Evolutionary conservation across 164 flowering plant genomes (phyloP).

Genomic region (Malania oleifera): DNA sequence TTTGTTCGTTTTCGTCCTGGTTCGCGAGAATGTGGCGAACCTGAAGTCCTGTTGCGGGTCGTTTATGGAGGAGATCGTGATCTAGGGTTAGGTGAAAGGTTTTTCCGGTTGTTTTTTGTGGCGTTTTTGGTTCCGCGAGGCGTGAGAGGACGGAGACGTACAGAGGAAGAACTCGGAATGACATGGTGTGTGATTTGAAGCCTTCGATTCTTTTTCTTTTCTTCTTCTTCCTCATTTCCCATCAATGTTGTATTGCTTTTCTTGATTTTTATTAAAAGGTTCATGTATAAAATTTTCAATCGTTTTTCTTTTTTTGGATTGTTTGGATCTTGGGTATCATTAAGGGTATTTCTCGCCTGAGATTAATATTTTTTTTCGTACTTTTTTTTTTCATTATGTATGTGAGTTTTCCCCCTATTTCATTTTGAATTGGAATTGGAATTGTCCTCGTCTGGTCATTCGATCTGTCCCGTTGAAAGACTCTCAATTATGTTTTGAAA

Average conservation of each 20-base stretch:
- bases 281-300: neutral
- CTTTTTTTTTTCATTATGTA: no score
- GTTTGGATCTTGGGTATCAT: constrained; percentile 22
- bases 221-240: neutral
- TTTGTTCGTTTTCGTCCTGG: constrained; percentile 9
- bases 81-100: constrained; percentile 32
- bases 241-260: neutral
- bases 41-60: constrained; percentile 13
- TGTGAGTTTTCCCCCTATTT: neutral
- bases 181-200: constrained; percentile 52
- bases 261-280: neutral
- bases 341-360: neutral
- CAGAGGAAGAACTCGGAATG: constrained; percentile 45
- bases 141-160: constrained; percentile 36
- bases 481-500: no score
- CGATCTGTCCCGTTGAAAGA: no score
- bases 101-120: constrained; percentile 1
- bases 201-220: neutral
- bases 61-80: constrained; percentile 34
- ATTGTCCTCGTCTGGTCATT: neutral
- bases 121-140: neutral
- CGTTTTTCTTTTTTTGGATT: neutral
- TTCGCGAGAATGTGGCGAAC: constrained; percentile 56
- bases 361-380: neutral
- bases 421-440: neutral